phyloP scores from a whole-genome alignment of 805 yeast genomes.

The Hanseniaspora lachancei region DNA sequence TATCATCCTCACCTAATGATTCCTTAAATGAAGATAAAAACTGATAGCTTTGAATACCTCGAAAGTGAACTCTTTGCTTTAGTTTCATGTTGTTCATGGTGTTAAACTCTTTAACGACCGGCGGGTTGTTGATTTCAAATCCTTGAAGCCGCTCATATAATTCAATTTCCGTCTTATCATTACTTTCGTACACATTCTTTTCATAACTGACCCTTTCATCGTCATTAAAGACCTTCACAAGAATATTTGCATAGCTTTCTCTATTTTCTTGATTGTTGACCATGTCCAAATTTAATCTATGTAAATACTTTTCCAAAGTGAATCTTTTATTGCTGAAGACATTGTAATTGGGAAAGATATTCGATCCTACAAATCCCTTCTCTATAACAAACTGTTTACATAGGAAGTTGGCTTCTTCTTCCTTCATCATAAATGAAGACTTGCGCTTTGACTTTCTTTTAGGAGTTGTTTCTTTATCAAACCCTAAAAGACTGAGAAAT shows the following conservation, averaged over 20 bases:
- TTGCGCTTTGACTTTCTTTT: slow-evolving; percentile 25
- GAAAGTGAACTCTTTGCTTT: slow-evolving; percentile 23
- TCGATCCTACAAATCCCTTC: slow-evolving; percentile 10
- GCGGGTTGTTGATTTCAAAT: slow-evolving; percentile 23
- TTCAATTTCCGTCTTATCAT: slow-evolving; percentile 21
- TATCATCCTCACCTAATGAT: slow-evolving; percentile 24
- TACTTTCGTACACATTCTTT: background rate
- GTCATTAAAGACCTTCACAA: background rate
- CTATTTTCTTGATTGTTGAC: background rate
- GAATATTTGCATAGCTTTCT: slow-evolving; percentile 4
- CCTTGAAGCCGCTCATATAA: slow-evolving; percentile 24
- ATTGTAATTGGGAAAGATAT: slow-evolving; percentile 9
- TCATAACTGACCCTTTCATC: background rate
- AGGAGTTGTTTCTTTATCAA: slow-evolving; percentile 16
- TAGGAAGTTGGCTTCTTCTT: slow-evolving; percentile 36
- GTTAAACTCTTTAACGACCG: slow-evolving; percentile 24
- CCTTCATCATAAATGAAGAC: background rate
- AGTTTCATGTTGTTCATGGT: slow-evolving; percentile 22
- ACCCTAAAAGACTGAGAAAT: slow-evolving; percentile 9
- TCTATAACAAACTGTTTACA: slow-evolving; percentile 7
- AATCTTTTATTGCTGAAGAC: background rate
- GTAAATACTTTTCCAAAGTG: slow-evolving; percentile 1
- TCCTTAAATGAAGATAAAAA: slow-evolving; percentile 27
- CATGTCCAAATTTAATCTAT: background rate
- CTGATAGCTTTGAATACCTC: slow-evolving; percentile 27